Evolutionary conservation across 208 protist genomes (phyloP).

Genomic region (Acanthamoeba royreba): DNA sequence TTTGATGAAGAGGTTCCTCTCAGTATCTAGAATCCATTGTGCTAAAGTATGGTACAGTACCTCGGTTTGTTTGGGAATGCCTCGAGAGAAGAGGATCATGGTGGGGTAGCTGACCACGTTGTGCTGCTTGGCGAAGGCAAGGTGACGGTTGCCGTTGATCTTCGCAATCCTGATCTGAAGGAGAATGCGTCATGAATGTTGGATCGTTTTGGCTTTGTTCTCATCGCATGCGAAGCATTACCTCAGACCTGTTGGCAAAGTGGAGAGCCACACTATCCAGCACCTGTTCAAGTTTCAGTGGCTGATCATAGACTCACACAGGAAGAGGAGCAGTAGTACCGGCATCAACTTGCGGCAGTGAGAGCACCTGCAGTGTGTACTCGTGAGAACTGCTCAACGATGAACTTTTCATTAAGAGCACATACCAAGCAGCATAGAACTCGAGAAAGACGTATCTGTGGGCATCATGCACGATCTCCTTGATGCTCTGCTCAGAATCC

Average conservation of each 20-base stretch:
- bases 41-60: neutral
- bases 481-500: neutral
- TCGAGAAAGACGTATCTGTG: neutral
- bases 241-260: neutral
- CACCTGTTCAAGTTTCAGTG: no score
- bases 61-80: neutral
- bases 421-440: neutral
- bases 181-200: neutral
- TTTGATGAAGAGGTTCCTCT: neutral
- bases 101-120: neutral
- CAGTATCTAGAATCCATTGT: neutral
- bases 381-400: neutral
- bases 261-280: neutral
- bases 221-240: neutral
- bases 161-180: neutral
- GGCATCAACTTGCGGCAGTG: neutral
- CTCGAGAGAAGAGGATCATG: neutral
- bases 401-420: neutral
- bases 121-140: neutral
- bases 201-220: neutral
- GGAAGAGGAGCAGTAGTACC: neutral
- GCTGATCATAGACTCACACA: no score
- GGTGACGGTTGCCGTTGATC: neutral
- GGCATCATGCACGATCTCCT: neutral
- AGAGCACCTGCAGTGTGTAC: neutral